Base-by-base conservation (phyloP, 2,329 filamentous ascomycete species). In the Talaromyces sp. region DNA sequence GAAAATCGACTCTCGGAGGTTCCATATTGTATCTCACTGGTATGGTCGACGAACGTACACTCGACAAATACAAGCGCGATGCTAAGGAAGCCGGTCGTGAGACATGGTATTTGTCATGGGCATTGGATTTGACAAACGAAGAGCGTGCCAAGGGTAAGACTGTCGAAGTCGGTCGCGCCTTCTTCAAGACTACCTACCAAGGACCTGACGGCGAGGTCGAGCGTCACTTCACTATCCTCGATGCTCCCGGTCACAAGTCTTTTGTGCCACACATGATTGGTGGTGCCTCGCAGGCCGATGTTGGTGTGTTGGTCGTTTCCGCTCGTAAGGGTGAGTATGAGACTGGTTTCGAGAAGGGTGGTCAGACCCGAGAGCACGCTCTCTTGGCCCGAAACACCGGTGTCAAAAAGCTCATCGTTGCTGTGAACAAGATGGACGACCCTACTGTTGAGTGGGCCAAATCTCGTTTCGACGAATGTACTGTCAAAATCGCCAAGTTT, bases 371-470 rank as follows among this genome's bases (percentile, higher is more conserved):
- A 76, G 95, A 99, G 86, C 94, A 98, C 80, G 95, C 96, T 64
- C 92, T 99, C 84, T 85, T 99, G 75, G 96, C 96, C 71, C 97
- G 98, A 82, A 99, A 96, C 0, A 94, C 97, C 77, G 95, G 95
- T 80, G 95, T 99, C 67, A 96, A 96, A 85, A 97, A 97, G 82
- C 86, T 99, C 64, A 85, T 98, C 54, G 89, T 99, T 35, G 95
- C 86, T 62, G 93, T 97, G 77, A 99, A 99, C 87, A 99, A 99
- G 85, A 99, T 99, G 96, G 95, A 99, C 76, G 95, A 99, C 76
- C 84, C 90, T 11, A 99, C 95, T 2, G 96, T 99, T 61, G 87
- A 97, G 74, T 99, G 96, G 96, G 95, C 91, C 63, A 88, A 97
- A 72, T 91, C 91, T 47, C 89, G 95, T 64, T 99, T 92, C 83